Base-by-base conservation (phyloP, 2,329 filamentous ascomycete species). In the Dryadomyces sulphureus region DNA sequence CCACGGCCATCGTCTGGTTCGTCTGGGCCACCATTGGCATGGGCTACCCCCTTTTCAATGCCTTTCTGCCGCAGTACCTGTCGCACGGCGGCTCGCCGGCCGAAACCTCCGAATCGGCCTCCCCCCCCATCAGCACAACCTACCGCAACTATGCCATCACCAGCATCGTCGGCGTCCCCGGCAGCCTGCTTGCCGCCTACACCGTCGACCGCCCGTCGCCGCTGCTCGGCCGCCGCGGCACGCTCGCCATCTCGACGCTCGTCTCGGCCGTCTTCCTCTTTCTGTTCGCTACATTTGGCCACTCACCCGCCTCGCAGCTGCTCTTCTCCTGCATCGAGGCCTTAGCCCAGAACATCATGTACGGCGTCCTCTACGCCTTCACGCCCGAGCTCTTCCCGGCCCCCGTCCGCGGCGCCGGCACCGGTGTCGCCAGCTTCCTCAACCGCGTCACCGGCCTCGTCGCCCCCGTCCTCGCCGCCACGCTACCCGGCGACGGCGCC, bases 1-100 rank as follows among this genome's bases (percentile, higher is more conserved):
- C 72, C 35, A 78, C 74, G 1, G 55, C 52, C 4, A 62, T 79
- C 20, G 67, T 90, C 41, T 88, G 83, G 83, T 84, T 88, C 61
- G 79, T 78, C 59, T 93, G 86, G 86, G 72, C 79, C 0, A 80
- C 77, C 14, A 89, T 93, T 53, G 86, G 86, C 49, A 83, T 93
- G 77, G 85, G 80, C 3, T 93, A 90, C 57, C 86, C 85, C 1
- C 73, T 94, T 2, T 94, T 90, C 72, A 92, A 92, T 61, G 82
- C 84, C 45, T 93, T 93, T 63, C 70, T 94, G n/a, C 87, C 87
- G 0, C 84, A 92, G 54, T 92, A 92, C 57, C 75, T 93, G 49
- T 75, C 79, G 21, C 73, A 77, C 47, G 72, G 75, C 22, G 63
- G 63, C 42, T 52, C 54, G 5, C 46, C 58, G 11, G 1, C 36